These are phyloP conservation scores for Bacterosira constricta DNA, from an alignment of 108 stramenopile genomes.

Conservation along the genomic window DNA sequence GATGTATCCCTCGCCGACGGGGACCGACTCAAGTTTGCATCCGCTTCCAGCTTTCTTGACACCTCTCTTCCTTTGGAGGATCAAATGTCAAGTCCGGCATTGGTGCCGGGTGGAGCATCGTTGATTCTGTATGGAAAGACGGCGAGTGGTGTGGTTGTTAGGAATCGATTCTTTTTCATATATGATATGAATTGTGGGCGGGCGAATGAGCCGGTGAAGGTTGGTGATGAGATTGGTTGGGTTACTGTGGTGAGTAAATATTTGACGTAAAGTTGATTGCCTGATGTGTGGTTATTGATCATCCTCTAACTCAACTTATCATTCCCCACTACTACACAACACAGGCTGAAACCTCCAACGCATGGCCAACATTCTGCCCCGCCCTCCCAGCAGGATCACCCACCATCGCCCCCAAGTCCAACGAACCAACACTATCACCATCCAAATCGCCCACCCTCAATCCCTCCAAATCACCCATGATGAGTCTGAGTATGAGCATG, in stretches of 20 bases:
- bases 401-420: constrained; percentile 28
- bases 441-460: neutral
- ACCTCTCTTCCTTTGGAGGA: constrained; percentile 1
- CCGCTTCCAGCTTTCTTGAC: constrained; percentile 17
- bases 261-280: too few relatives aligned
- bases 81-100: constrained; percentile 5
- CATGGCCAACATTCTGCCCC: constrained; percentile 32
- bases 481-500: neutral
- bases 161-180: constrained; percentile 48
- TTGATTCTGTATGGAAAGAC: constrained; percentile 42
- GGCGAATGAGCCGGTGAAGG: constrained; percentile 13
- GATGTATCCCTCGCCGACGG: constrained; percentile 13
- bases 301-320: neutral
- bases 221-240: constrained; percentile 43
- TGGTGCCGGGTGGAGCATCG: constrained; percentile 35
- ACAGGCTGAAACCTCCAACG: constrained; percentile 19
- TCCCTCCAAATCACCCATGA: neutral
- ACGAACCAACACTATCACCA: constrained; percentile 26
- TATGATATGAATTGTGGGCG: constrained; percentile 17
- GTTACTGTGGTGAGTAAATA: constrained; percentile 47
- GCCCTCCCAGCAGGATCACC: constrained; percentile 9
- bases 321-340: neutral
- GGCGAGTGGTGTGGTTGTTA: constrained; percentile 12
- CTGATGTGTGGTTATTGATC: neutral
- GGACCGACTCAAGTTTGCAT: constrained; percentile 14